Evolutionary conservation across 768 basidiomycete genomes (phyloP), one percentile per base, ranked within the genome.

Genomic region (Mycena capillaripes): DNA sequence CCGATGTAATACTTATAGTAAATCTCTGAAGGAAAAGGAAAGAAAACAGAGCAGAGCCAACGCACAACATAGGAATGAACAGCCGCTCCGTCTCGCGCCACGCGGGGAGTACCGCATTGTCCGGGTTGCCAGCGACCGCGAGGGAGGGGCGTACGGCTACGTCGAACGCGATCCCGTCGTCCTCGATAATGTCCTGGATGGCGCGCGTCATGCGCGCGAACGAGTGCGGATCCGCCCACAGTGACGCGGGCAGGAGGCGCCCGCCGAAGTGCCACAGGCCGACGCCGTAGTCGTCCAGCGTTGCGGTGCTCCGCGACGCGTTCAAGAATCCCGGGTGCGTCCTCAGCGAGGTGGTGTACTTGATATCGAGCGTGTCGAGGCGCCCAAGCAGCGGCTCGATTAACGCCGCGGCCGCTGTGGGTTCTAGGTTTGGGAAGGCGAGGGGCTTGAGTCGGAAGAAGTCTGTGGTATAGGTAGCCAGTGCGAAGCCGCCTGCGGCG

Each of bases 61-160:
- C 73, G 34, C 29, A 74, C 72, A 61, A 52, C 23, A 63, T 55
- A 12, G 70, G 63, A 14, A 69, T 38, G 42, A 70, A 69, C 38
- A 76, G 56, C 30, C 73, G 60, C 27, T 76, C 70, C 23, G 71
- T 60, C 1, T 60, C 63, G 36, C 76, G 69, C 70, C 73, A 76
- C 4, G 73, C 71, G 36, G 76, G 76, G 21, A 72, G 68, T 12
- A 76, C 59, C 2, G 76, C 73, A 27, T 76, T 76, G 40, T 70
- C 48, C 16, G 73, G 73, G 36, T 68, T 61, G 0, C 67, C 58
- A 16, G 58, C 25, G 21, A 29, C 67, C 67, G 52, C 4, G 19
- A 48, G 42, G 4, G 66, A 48, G 25, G 66, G 58, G 9, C 58
- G 67, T 3, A 69, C 6, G 21, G 67, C 58, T 10, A 69, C 67